These are phyloP conservation scores for Emmonsiellopsis sp. DNA, from an alignment of 2,329 filamentous ascomycete genomes.

Conservation along the genomic window DNA sequence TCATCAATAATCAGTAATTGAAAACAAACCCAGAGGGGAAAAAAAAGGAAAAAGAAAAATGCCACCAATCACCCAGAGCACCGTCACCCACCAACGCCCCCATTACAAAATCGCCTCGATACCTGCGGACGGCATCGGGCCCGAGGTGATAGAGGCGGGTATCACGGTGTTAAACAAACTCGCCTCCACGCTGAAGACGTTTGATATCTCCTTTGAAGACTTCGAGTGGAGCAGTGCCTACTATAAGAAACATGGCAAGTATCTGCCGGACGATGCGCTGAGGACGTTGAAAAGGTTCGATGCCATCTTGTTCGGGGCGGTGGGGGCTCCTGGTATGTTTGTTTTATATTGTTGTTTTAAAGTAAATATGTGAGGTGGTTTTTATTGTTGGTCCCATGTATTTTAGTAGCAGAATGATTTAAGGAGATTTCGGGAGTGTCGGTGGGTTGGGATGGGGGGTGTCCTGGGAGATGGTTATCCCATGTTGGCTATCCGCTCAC, in stretches of 20 bases:
- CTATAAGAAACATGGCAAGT: slow-evolving; percentile 43
- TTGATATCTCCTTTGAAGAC: slow-evolving; percentile 42
- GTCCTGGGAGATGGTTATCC: not conserved
- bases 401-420: too few species aligned
- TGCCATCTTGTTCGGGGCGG: slow-evolving; percentile 51
- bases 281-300: slow-evolving; percentile 43
- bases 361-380: not conserved
- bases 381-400: too few species aligned
- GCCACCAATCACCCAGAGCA: not conserved
- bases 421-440: too few species aligned
- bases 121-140: slow-evolving; percentile 60
- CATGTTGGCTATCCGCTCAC: not conserved
- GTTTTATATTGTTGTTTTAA: not conserved
- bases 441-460: too few species aligned
- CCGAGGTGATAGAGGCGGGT: slow-evolving; percentile 56
- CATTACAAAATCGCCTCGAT: slow-evolving; percentile 51
- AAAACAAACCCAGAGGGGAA: not conserved
- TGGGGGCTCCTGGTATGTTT: slow-evolving; percentile 45
- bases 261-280: slow-evolving; percentile 43
- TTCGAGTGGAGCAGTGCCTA: slow-evolving; percentile 42
- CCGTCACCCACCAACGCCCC: not conserved
- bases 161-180: slow-evolving; percentile 43
- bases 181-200: slow-evolving; percentile 33
- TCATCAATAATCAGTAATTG: too few species aligned
- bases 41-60: not conserved